A percentile compares a stretch with the other conserved stretches of the same genome.
Conservation (phyloP, 345 rosid genomes). For the Eucalyptus cloeziana region DNA sequence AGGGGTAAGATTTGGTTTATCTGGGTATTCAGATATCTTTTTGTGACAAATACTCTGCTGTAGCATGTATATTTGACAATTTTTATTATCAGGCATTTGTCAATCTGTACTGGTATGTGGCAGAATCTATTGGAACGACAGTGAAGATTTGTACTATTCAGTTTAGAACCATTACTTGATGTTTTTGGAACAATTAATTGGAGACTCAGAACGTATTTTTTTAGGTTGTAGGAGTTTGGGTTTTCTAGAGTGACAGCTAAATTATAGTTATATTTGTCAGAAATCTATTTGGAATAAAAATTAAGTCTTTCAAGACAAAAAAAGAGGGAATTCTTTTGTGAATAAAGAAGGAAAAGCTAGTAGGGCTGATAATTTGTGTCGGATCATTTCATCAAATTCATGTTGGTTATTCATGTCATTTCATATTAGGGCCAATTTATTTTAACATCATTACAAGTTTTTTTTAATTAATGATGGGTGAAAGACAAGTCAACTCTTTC, state of each 20-base stretch:
- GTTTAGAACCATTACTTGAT: background rate
- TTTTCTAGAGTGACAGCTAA: background rate
- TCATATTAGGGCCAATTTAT: background rate
- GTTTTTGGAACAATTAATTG: background rate
- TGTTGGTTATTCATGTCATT: background rate
- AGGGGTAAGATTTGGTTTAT: slow-evolving; percentile 52
- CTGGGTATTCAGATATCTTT: background rate
- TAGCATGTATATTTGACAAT: background rate
- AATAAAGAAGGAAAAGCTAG: background rate
- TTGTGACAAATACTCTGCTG: background rate
- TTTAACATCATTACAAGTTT: background rate
- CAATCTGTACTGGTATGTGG: background rate
- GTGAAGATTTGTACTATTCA: background rate
- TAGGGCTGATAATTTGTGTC: background rate
- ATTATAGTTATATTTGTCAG: background rate
- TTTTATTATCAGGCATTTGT: background rate
- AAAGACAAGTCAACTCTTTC: background rate
- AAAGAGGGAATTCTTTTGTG: background rate
- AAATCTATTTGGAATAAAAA: background rate
- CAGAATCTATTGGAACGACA: background rate
- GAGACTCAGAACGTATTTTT: background rate
- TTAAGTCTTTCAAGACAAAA: background rate
- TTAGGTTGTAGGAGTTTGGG: background rate
- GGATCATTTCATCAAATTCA: background rate
- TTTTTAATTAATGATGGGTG: background rate